A percentile compares a stretch with the other conserved stretches of the same genome.
These are phyloP conservation scores for Hericium rajendrae DNA, from an alignment of 768 basidiomycete genomes.

Conservation along the genomic window DNA sequence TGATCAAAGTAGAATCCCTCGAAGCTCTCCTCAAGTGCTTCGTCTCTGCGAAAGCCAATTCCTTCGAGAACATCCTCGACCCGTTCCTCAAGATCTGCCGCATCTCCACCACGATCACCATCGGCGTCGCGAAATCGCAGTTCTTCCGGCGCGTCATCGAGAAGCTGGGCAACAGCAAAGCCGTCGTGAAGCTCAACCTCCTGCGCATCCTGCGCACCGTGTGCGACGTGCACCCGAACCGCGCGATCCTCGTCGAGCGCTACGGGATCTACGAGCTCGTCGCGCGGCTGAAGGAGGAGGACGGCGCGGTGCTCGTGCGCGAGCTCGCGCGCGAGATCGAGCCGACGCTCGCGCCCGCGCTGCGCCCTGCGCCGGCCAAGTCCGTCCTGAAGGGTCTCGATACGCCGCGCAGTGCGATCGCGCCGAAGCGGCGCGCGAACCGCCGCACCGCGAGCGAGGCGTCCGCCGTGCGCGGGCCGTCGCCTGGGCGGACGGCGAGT, in stretches of 20 bases:
- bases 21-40: conserved; percentile 72
- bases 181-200: conserved; percentile 85
- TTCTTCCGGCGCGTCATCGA: conserved; percentile 89
- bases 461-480: conserved; percentile 25
- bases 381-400: conserved; percentile 23
- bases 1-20: conserved; percentile 56
- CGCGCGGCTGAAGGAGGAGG: conserved; percentile 67
- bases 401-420: conserved; percentile 24
- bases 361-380: conserved; percentile 41
- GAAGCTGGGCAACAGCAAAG: conserved; percentile 64
- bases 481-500: conserved; percentile 16
- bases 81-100: conserved; percentile 89
- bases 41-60: conserved; percentile 76
- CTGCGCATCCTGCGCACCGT: conserved; percentile 76
- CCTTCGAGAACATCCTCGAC: conserved; percentile 87
- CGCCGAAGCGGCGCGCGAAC: conserved; percentile 27
- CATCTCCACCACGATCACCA: conserved; percentile 61
- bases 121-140: conserved; percentile 67
- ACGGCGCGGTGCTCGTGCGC: conserved; percentile 84
- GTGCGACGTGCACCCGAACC: conserved; percentile 85
- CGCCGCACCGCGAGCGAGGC: conserved; percentile 68
- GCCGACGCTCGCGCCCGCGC: conserved; percentile 62
- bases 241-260: conserved; percentile 68
- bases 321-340: conserved; percentile 84
- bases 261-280: conserved; percentile 80